These are phyloP conservation scores for Epichloe elymi DNA, from an alignment of 2,329 filamentous ascomycete species.

Conservation along the genomic window DNA sequence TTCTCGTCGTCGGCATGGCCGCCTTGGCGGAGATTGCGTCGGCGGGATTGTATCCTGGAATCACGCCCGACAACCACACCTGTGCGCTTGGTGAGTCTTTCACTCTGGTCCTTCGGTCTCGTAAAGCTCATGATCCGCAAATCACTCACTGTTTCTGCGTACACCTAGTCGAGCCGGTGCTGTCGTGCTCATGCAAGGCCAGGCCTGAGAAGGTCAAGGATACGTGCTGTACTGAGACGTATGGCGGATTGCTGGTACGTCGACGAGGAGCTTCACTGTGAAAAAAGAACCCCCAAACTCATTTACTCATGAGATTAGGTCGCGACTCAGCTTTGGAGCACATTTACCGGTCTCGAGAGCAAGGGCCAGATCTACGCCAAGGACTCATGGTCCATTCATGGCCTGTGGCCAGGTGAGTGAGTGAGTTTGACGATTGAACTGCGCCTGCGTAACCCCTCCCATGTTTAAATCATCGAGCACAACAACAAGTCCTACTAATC, in stretches of 20 bases:
- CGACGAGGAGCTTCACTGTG: too few species aligned
- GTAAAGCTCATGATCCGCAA: accelerated
- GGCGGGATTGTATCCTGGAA: slow-evolving; percentile 8
- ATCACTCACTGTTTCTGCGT: too few species aligned
- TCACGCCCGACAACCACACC: slow-evolving; percentile 41
- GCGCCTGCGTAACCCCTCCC: too few species aligned
- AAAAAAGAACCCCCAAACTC: not conserved
- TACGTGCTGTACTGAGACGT: slow-evolving; percentile 53
- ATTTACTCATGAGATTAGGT: slow-evolving; percentile 19
- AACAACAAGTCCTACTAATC: too few species aligned
- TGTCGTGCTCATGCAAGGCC: slow-evolving; percentile 37
- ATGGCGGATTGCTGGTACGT: slow-evolving; percentile 41
- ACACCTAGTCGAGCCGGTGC: slow-evolving; percentile 11
- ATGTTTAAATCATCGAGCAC: too few species aligned
- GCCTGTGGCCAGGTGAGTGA: slow-evolving; percentile 36
- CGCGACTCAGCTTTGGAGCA: slow-evolving; percentile 51
- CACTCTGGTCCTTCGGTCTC: too few species aligned
- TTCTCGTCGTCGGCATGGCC: not conserved
- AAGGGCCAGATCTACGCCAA: slow-evolving; percentile 44
- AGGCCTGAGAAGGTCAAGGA: slow-evolving; percentile 32
- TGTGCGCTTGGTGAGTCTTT: slow-evolving; percentile 31
- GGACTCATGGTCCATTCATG: slow-evolving; percentile 46
- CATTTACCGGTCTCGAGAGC: slow-evolving; percentile 46
- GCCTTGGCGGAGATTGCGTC: not conserved
- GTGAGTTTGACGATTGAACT: too few species aligned